A percentile compares a stretch with the other conserved stretches of the same genome.
These are phyloP conservation scores for Trichoderma lentiforme DNA, from an alignment of 2,329 filamentous ascomycete genomes.

Conservation along the genomic window DNA sequence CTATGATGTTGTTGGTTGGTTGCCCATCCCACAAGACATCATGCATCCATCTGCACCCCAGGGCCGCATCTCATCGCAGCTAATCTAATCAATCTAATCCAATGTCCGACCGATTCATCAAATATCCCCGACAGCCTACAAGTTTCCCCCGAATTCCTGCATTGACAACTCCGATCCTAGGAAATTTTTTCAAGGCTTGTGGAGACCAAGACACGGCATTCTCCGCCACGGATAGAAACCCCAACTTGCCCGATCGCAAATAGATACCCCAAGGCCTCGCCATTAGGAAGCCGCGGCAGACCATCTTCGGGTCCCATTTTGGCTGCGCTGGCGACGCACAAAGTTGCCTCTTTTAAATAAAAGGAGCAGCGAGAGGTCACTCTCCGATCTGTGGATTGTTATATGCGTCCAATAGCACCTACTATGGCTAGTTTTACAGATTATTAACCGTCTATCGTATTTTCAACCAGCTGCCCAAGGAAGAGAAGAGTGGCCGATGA, in stretches of 20 bases:
- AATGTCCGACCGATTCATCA: background rate
- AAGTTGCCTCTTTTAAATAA: no score
- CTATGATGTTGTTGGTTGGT: background rate
- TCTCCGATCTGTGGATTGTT: no score
- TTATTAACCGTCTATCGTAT: no score
- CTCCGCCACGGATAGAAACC: background rate
- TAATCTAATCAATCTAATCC: background rate
- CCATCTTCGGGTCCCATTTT: background rate
- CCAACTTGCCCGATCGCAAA: background rate
- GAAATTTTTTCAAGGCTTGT: background rate
- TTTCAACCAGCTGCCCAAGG: no score
- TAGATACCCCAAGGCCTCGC: background rate
- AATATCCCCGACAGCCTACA: background rate
- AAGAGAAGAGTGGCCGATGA: no score
- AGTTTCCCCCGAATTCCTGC: background rate
- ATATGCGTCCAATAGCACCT: no score
- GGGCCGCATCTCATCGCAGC: no score
- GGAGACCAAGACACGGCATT: background rate
- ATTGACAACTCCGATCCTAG: background rate
- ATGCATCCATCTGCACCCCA: background rate
- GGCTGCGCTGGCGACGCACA: background rate
- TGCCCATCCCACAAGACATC: background rate
- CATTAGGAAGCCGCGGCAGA: background rate
- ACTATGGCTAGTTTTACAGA: no score
- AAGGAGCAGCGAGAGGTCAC: no score